phyloP scores from a whole-genome alignment of 1,139 yeast genomes.

The Scheffersomyces cryptocercus region DNA sequence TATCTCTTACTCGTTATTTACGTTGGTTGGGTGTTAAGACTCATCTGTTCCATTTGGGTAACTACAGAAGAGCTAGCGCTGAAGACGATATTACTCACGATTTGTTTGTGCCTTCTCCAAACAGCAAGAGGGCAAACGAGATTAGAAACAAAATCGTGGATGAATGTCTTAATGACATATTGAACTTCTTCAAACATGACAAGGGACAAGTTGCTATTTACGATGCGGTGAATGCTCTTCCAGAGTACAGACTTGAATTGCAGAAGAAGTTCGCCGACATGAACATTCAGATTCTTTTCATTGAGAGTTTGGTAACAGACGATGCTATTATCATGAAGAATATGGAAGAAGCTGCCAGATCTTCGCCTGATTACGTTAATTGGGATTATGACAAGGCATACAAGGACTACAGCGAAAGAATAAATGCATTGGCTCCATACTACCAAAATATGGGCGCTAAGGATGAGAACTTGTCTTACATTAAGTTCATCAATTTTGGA shows the following conservation, averaged over 20 bases:
- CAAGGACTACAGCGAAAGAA: constrained; percentile 57
- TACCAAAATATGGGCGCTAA: constrained; percentile 53
- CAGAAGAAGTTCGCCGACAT: constrained; percentile 53
- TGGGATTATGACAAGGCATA: constrained; percentile 70
- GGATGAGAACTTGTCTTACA: constrained; percentile 61
- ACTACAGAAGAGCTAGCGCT: constrained; percentile 72
- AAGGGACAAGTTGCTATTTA: constrained; percentile 93
- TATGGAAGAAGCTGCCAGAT: constrained; percentile 76
- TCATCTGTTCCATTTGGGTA: constrained; percentile 89
- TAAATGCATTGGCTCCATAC: constrained; percentile 50
- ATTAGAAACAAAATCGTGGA: constrained; percentile 62
- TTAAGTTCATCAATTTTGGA: constrained; percentile 89
- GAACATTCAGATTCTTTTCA: constrained; percentile 77
- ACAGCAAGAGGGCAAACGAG: constrained; percentile 51
- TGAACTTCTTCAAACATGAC: constrained; percentile 67
- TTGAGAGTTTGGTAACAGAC: constrained; percentile 85
- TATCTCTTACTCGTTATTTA: constrained; percentile 84
- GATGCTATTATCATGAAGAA: constrained; percentile 68
- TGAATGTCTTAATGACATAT: constrained; percentile 69
- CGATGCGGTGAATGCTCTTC: constrained; percentile 90
- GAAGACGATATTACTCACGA: constrained; percentile 63
- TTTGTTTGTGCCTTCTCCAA: constrained; percentile 66
- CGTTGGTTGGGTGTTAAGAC: constrained; percentile 96
- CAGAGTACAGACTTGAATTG: constrained; percentile 63
- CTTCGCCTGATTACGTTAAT: constrained; percentile 83